Evolutionary conservation across 768 basidiomycete genomes (phyloP).

Genomic region (Leucogyrophana mollusca): DNA sequence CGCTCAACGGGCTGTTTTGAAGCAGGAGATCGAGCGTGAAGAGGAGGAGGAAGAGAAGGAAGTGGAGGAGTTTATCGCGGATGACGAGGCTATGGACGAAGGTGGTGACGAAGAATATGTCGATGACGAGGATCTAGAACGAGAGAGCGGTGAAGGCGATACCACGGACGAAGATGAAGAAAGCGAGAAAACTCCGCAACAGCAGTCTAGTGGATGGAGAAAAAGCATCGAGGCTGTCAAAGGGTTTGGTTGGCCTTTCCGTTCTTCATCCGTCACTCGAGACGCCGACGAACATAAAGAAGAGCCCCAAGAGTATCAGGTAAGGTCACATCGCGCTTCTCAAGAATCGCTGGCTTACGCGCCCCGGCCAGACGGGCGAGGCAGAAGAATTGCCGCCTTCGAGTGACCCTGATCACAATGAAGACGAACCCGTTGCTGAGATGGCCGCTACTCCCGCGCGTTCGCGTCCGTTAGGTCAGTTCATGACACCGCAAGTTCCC

Average conservation of each 20-base stretch:
- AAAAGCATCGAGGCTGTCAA: conserved; percentile 33
- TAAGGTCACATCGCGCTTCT: too few species aligned
- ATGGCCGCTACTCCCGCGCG: conserved; percentile 5
- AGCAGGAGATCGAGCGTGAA: conserved; percentile 49
- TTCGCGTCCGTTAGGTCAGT: conserved; percentile 29
- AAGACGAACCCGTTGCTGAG: conserved; percentile 1
- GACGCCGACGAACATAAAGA: conserved; percentile 20
- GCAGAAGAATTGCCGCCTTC: conserved; percentile 5
- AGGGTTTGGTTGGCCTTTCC: conserved; percentile 28
- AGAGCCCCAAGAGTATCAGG: conserved; percentile 21
- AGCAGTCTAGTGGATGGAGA: conserved; percentile 24
- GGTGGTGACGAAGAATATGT: conserved; percentile 21
- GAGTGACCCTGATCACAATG: not conserved
- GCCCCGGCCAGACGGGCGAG: conserved; percentile 1
- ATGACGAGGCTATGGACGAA: conserved; percentile 31
- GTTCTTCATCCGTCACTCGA: conserved; percentile 21
- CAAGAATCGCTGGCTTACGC: too few species aligned
- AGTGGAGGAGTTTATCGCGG: conserved; percentile 45
- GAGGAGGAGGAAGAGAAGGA: conserved; percentile 50
- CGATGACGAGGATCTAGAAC: conserved; percentile 10
- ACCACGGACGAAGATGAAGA: conserved; percentile 11
- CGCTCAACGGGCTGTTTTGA: conserved; percentile 58
- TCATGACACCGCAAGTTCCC: conserved; percentile 59
- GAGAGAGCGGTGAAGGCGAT: conserved; percentile 7
- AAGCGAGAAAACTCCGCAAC: conserved; percentile 9